These are phyloP conservation scores for Phytophthora brassicae DNA, from an alignment of 352 stramenopile species.

Conservation along the genomic window DNA sequence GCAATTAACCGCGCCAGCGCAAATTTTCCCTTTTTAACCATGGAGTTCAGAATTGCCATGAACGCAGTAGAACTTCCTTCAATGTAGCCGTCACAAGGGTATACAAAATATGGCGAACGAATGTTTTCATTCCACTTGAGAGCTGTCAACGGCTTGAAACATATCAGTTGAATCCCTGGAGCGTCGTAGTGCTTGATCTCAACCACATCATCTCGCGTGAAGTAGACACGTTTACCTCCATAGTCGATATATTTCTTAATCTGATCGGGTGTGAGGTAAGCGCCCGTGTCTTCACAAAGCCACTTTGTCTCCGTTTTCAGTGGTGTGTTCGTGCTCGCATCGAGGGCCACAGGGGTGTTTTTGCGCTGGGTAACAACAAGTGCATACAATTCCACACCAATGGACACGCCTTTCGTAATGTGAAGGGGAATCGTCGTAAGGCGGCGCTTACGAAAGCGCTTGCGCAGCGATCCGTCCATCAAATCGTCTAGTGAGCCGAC, in stretches of 20 bases:
- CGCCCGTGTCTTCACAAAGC: constrained; percentile 82
- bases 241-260: constrained; percentile 81
- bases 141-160: constrained; percentile 66
- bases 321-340: constrained; percentile 73
- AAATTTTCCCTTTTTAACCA: constrained; percentile 66
- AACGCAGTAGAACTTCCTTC: constrained; percentile 77
- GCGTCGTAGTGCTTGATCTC: constrained; percentile 80
- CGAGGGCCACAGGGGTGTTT: constrained; percentile 55
- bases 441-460: constrained; percentile 77
- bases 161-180: constrained; percentile 77
- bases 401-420: constrained; percentile 73
- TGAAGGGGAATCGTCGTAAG: constrained; percentile 66
- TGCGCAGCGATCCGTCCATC: constrained; percentile 76
- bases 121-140: constrained; percentile 72
- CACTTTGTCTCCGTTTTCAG: constrained; percentile 84
- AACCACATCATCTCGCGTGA: constrained; percentile 76
- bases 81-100: constrained; percentile 76
- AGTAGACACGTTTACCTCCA: constrained; percentile 78
- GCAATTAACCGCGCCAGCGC: constrained; percentile 70
- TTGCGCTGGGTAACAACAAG: constrained; percentile 65
- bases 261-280: constrained; percentile 68
- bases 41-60: constrained; percentile 63
- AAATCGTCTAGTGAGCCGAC: constrained; percentile 76
- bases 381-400: constrained; percentile 79
- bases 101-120: constrained; percentile 82